Percentiles rank a stretch among this genome's conserved stretches.
Conservation (phyloP, 768 basidiomycete genomes). For the Ramaria sp. region DNA sequence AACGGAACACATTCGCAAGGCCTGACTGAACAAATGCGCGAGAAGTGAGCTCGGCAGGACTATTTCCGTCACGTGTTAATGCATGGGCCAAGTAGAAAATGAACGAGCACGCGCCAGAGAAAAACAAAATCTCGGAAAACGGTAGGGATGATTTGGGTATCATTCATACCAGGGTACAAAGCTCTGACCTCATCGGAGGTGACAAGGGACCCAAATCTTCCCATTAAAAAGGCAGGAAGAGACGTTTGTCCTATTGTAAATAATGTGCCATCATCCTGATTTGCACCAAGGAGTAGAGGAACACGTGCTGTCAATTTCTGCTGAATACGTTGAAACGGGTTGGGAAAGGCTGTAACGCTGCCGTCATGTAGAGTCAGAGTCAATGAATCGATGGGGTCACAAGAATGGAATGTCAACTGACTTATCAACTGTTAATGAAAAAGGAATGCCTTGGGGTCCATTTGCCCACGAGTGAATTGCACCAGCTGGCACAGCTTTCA, state of each 20-base stretch:
- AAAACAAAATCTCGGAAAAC: constrained; percentile 13
- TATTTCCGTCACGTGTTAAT: neutral
- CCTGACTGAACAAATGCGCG: constrained; percentile 12
- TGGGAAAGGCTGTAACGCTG: constrained; percentile 6
- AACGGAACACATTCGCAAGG: constrained; percentile 13
- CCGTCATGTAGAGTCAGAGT: neutral
- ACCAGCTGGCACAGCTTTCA: constrained; percentile 15
- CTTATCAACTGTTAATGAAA: constrained; percentile 6
- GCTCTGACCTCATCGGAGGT: constrained; percentile 10
- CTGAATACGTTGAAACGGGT: constrained; percentile 14
- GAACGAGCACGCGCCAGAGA: constrained; percentile 9
- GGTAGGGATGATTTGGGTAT: constrained; percentile 11
- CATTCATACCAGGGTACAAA: constrained; percentile 16
- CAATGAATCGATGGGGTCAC: neutral
- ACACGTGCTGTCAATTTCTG: constrained; percentile 12
- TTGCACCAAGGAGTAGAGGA: constrained; percentile 15
- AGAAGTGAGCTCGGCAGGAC: constrained; percentile 13
- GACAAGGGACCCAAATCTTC: constrained; percentile 3
- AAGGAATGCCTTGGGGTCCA: constrained; percentile 8
- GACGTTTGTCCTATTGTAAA: constrained; percentile 13
- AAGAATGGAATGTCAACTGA: constrained; percentile 1
- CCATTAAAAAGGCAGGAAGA: constrained; percentile 11
- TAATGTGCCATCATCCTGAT: constrained; percentile 14
- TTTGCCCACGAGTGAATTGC: constrained; percentile 14
- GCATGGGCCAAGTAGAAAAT: neutral